These are phyloP conservation scores for Byssoonygena ceratinophila DNA, from an alignment of 2,329 filamentous ascomycete species.

Conservation along the genomic window DNA sequence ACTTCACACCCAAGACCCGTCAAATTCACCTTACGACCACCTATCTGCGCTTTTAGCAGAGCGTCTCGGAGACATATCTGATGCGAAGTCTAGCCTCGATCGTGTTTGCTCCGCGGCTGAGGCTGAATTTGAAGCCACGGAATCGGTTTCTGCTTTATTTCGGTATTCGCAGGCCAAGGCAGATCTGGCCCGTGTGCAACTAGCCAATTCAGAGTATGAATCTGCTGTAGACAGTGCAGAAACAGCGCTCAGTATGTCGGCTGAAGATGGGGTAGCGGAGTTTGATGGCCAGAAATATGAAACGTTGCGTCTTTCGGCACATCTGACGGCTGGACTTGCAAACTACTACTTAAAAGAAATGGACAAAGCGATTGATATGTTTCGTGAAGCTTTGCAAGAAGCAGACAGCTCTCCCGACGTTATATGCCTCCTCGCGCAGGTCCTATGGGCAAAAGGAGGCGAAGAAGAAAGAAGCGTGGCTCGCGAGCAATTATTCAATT, in stretches of 20 bases:
- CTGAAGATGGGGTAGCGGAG: conserved; percentile 59
- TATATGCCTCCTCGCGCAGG: conserved; percentile 76
- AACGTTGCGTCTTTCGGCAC: conserved; percentile 68
- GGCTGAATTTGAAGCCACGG: conserved; percentile 70
- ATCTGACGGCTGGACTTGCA: conserved; percentile 75
- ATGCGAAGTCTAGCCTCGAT: conserved; percentile 54
- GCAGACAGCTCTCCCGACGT: conserved; percentile 68
- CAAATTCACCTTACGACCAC: conserved; percentile 63
- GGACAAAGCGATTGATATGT: conserved; percentile 63
- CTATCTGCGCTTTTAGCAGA: conserved; percentile 73
- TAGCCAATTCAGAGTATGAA: conserved; percentile 56
- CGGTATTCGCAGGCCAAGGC: conserved; percentile 73
- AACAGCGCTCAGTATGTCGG: conserved; percentile 65
- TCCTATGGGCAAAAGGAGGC: conserved; percentile 81
- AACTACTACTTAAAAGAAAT: conserved; percentile 60
- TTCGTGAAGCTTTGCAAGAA: conserved; percentile 68
- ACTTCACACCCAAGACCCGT: conserved; percentile 58
- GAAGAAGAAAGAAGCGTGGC: conserved; percentile 64
- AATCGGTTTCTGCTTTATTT: conserved; percentile 62
- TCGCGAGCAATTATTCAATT: conserved; percentile 66
- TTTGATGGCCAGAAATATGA: conserved; percentile 51
- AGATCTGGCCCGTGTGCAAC: conserved; percentile 73
- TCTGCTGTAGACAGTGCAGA: conserved; percentile 70
- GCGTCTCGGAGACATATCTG: conserved; percentile 57
- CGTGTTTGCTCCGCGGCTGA: conserved; percentile 61